Evolutionary conservation across 2,329 filamentous ascomycete species (phyloP).

Genomic region (Pseudocercospora eumusae): DNA sequence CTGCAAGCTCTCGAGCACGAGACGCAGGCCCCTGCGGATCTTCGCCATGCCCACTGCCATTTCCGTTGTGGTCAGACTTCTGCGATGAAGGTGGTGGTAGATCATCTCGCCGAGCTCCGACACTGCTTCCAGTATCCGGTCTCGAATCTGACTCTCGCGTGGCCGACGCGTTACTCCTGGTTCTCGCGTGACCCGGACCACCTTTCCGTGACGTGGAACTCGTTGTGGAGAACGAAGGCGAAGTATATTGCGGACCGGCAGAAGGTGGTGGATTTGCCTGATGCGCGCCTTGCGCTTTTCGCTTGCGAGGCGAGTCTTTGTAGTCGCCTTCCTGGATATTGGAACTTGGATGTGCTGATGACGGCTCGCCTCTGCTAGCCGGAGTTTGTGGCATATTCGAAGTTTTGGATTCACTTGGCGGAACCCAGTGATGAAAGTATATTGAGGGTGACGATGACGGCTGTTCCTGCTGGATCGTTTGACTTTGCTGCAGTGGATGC

Average conservation of each 20-base stretch:
- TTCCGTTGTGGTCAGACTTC: slow-evolving; percentile 13
- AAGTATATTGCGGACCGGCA: slow-evolving; percentile 52
- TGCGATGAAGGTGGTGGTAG: slow-evolving; percentile 19
- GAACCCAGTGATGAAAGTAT: slow-evolving; percentile 92
- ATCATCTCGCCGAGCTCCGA: slow-evolving; percentile 27
- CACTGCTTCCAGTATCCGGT: slow-evolving; percentile 22
- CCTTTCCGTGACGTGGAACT: slow-evolving; percentile 58
- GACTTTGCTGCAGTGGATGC: slow-evolving; percentile 49
- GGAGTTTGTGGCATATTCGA: slow-evolving; percentile 68
- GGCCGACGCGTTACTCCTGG: slow-evolving; percentile 63
- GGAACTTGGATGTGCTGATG: slow-evolving; percentile 53
- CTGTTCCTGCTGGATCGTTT: slow-evolving; percentile 61
- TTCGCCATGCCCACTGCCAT: slow-evolving; percentile 11
- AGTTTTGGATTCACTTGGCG: slow-evolving; percentile 62
- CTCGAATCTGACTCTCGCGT: slow-evolving; percentile 29
- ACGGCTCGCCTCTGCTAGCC: slow-evolving; percentile 60
- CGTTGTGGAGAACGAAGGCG: slow-evolving; percentile 55
- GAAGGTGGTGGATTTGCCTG: slow-evolving; percentile 54
- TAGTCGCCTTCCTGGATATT: slow-evolving; percentile 59
- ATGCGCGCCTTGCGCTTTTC: slow-evolving; percentile 67
- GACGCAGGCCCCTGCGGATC: slow-evolving; percentile 17
- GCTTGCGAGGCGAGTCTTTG: slow-evolving; percentile 79
- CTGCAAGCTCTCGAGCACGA: slow-evolving; percentile 12
- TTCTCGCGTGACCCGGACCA: slow-evolving; percentile 64
- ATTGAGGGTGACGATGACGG: slow-evolving; percentile 71